Conservation (phyloP, 305 asterid genomes). For the Fraxinus baroniana region DNA sequence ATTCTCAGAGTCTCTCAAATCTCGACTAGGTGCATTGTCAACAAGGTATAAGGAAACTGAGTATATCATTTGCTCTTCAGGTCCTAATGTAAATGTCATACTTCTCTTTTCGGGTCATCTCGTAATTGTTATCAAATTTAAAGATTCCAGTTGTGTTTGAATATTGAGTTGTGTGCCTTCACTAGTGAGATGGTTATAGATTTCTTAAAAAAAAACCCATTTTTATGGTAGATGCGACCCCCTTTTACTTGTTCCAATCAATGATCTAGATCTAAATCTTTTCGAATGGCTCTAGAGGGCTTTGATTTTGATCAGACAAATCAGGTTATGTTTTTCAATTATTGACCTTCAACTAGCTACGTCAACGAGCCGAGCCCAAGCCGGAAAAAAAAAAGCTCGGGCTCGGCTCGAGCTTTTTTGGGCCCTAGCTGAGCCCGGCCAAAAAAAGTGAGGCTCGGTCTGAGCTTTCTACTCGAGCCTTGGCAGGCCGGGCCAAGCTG, state of each 20-base stretch:
- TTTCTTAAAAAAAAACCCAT: background rate
- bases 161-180: background rate
- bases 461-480: no score
- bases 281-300: background rate
- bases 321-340: background rate
- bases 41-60: slow-evolving; percentile 48
- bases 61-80: slow-evolving; percentile 4
- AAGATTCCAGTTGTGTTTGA: background rate
- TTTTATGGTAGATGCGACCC: background rate
- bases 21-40: slow-evolving; percentile 72
- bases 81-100: background rate
- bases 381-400: no score
- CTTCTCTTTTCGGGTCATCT: background rate
- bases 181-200: background rate
- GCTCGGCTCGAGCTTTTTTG: no score
- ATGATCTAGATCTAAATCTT: background rate
- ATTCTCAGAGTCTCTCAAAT: slow-evolving; percentile 68
- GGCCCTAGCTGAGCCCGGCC: no score
- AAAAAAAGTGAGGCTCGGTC: no score
- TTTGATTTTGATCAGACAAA: background rate
- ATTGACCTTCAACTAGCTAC: background rate
- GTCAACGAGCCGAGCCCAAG: no score
- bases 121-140: background rate
- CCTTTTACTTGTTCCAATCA: background rate
- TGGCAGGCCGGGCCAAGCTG: no score